Conservation (phyloP, 108 stramenopile species). For the Cylindrotheca fusiformis region DNA sequence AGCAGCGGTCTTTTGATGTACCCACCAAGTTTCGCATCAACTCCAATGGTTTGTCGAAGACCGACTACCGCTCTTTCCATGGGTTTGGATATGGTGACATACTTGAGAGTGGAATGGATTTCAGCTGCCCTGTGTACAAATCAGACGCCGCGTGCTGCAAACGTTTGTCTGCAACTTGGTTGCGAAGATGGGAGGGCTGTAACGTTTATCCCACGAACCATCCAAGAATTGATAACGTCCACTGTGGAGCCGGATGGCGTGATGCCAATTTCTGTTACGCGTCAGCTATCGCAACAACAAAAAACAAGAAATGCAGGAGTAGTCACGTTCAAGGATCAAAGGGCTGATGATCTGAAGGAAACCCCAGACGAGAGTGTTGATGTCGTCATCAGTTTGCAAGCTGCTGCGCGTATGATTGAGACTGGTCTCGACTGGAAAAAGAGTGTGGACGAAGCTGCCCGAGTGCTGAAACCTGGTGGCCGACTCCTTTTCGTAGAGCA, state of each 20-base stretch:
- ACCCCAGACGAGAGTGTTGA: constrained; percentile 67
- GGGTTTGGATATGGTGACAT: constrained; percentile 79
- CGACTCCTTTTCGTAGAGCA: constrained; percentile 80
- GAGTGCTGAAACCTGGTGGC: constrained; percentile 86
- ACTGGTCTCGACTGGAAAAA: constrained; percentile 83
- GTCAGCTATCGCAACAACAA: constrained; percentile 70
- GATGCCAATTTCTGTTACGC: constrained; percentile 39
- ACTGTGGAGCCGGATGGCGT: constrained; percentile 59
- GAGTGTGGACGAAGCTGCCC: constrained; percentile 65
- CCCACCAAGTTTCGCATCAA: no score
- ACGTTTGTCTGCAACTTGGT: constrained; percentile 69
- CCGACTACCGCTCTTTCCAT: constrained; percentile 30
- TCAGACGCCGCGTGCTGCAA: constrained; percentile 75
- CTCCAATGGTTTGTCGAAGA: no score
- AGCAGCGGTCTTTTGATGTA: no score
- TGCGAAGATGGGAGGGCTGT: constrained; percentile 74
- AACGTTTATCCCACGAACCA: constrained; percentile 80
- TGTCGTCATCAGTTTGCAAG: constrained; percentile 71
- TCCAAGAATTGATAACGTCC: constrained; percentile 69
- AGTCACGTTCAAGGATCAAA: constrained; percentile 55
- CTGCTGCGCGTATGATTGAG: constrained; percentile 62
- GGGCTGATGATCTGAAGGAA: constrained; percentile 64
- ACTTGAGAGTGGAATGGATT: constrained; percentile 85
- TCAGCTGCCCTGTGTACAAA: constrained; percentile 81
- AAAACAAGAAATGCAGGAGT: constrained; percentile 47